Evolutionary conservation across 2,329 filamentous ascomycete genomes (phyloP).

Genomic region (Talaromyces sp.): DNA sequence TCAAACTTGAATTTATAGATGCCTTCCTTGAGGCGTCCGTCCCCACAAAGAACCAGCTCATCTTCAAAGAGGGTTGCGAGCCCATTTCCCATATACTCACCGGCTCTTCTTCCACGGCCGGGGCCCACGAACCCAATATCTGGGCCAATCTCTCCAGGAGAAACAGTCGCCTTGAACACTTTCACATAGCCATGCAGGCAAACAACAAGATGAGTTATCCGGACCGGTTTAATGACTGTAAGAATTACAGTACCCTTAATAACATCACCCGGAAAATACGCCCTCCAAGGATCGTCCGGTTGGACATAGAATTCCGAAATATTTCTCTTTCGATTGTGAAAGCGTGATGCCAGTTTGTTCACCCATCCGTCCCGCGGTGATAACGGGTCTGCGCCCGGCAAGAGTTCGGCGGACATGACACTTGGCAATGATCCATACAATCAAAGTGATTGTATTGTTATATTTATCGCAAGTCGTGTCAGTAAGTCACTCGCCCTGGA

Average conservation of each 20-base stretch:
- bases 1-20: constrained; percentile 63
- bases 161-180: constrained; percentile 58
- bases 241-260: constrained; percentile 57
- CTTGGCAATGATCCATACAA: constrained; percentile 31
- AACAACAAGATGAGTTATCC: constrained; percentile 60
- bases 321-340: constrained; percentile 50
- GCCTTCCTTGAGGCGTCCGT: constrained; percentile 59
- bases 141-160: constrained; percentile 50
- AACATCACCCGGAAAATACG: constrained; percentile 58
- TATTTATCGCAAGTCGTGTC: neutral
- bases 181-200: constrained; percentile 61
- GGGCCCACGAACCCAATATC: constrained; percentile 48
- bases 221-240: constrained; percentile 55
- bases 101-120: constrained; percentile 49
- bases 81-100: constrained; percentile 59
- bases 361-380: constrained; percentile 43
- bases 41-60: constrained; percentile 59
- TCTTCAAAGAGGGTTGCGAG: constrained; percentile 61
- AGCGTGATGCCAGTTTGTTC: constrained; percentile 53
- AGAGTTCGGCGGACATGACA: constrained; percentile 41
- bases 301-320: constrained; percentile 59
- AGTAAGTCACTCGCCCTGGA: constrained; percentile 1
- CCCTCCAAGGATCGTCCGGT: constrained; percentile 58
- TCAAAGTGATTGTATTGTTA: neutral
- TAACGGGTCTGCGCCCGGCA: constrained; percentile 29